phyloP scores from a whole-genome alignment of 169 alveolate genomes.

The Plasmodium inui region DNA sequence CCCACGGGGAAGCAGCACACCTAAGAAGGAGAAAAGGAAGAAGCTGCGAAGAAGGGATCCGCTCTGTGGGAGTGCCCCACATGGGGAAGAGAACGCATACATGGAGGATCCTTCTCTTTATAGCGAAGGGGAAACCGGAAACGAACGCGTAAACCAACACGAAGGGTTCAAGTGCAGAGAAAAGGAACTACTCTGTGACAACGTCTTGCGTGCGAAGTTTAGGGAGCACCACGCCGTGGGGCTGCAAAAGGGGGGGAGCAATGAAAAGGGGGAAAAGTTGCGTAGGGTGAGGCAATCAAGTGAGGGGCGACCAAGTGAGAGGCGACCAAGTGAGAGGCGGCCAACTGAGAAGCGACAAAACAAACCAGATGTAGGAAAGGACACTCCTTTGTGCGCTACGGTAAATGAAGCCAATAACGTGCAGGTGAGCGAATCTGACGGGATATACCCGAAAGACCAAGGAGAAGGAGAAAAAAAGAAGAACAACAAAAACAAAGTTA shows the following conservation, averaged over 20 bases:
- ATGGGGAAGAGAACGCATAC: neutral
- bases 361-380: neutral
- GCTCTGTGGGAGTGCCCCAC: neutral
- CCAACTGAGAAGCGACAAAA: neutral
- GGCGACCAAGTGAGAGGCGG: neutral
- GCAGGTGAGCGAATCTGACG: neutral
- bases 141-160: neutral
- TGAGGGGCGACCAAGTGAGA: neutral
- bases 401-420: neutral
- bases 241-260: conserved; percentile 10
- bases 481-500: neutral
- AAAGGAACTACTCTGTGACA: neutral
- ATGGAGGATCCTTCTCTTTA: neutral
- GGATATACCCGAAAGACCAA: neutral
- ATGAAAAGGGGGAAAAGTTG: neutral
- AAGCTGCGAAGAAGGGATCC: neutral
- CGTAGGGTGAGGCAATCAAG: neutral
- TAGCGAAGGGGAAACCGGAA: conserved; percentile 5
- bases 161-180: neutral
- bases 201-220: conserved; percentile 5
- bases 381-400: neutral
- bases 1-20: neutral
- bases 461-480: neutral
- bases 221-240: conserved; percentile 2
- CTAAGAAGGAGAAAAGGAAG: neutral